Conservation (phyloP, 1,284 basidiomycete genomes). For the Vanrija sp. region DNA sequence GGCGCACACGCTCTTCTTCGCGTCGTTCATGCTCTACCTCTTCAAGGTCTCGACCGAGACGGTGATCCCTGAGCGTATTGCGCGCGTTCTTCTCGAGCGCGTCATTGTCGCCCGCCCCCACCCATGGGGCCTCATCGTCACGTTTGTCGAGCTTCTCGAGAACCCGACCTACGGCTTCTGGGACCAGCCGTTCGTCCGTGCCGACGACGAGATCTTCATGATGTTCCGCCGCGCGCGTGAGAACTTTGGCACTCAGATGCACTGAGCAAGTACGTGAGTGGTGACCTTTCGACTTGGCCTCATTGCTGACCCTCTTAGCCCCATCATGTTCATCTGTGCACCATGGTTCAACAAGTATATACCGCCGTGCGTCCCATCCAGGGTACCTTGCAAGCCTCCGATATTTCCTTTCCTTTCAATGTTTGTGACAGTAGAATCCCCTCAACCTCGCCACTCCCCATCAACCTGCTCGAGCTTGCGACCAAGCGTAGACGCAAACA, state of each 20-base stretch:
- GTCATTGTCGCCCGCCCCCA: slow-evolving; percentile 92
- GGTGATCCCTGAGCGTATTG: slow-evolving; percentile 78
- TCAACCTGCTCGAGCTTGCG: too few species aligned
- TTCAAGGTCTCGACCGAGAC: slow-evolving; percentile 53
- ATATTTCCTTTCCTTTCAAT: slow-evolving; percentile 10
- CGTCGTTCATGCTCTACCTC: slow-evolving; percentile 77
- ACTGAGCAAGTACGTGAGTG: slow-evolving; percentile 8
- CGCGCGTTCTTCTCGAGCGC: slow-evolving; percentile 85
- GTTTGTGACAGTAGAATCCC: slow-evolving; percentile 26
- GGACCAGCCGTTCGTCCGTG: slow-evolving; percentile 46
- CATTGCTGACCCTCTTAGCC: background rate
- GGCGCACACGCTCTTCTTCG: slow-evolving; percentile 96
- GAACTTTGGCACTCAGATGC: slow-evolving; percentile 22
- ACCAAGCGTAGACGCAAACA: too few species aligned
- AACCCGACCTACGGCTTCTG: slow-evolving; percentile 48
- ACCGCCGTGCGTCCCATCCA: slow-evolving; percentile 3
- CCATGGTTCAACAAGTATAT: slow-evolving; percentile 2
- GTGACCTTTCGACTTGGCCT: background rate
- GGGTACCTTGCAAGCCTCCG: background rate
- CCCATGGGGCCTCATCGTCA: slow-evolving; percentile 92
- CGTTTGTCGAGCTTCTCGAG: slow-evolving; percentile 71
- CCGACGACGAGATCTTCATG: slow-evolving; percentile 43
- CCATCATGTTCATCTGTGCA: background rate
- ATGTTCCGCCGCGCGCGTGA: slow-evolving; percentile 34
- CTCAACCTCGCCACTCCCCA: background rate